Conservation (phyloP, 1,284 basidiomycete genomes). For the Lignosus rhinocerotis region DNA sequence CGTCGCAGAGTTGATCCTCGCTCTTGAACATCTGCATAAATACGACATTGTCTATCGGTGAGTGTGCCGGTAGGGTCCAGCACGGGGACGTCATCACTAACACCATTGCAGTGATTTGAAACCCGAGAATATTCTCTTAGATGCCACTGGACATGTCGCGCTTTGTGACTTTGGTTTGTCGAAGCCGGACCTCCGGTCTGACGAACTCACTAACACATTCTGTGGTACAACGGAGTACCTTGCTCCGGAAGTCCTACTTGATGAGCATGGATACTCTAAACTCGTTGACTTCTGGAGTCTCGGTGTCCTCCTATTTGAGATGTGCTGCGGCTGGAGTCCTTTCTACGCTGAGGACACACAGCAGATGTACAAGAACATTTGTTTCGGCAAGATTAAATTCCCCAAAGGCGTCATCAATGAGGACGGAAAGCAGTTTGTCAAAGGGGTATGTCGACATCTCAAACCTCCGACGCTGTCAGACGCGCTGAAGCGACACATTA, state of each 20-base stretch:
- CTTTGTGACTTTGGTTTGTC: constrained; percentile 97
- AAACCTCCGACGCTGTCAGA: neutral
- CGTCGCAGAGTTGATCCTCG: constrained; percentile 91
- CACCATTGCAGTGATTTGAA: constrained; percentile 75
- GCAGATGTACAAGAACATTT: constrained; percentile 99
- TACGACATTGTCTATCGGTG: constrained; percentile 96
- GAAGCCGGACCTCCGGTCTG: constrained; percentile 91
- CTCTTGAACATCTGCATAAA: constrained; percentile 95
- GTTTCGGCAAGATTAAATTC: constrained; percentile 98
- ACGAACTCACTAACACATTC: constrained; percentile 97
- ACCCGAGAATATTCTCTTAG: constrained; percentile 95
- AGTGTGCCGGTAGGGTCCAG: constrained; percentile 30
- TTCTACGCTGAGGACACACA: constrained; percentile 99
- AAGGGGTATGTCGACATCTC: constrained; percentile 63
- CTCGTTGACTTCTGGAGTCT: constrained; percentile 99
- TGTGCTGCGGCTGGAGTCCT: constrained; percentile 99
- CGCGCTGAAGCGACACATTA: constrained; percentile 32
- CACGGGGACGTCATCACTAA: neutral
- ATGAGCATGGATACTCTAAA: constrained; percentile 98
- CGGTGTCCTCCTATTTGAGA: constrained; percentile 90
- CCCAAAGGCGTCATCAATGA: constrained; percentile 97
- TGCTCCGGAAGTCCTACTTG: constrained; percentile 97
- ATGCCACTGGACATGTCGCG: constrained; percentile 96
- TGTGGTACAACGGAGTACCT: constrained; percentile 98
- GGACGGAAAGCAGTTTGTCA: constrained; percentile 99